These are phyloP conservation scores for Phaeodactylum tricornutum DNA, from an alignment of 108 stramenopile genomes.

Conservation along the genomic window DNA sequence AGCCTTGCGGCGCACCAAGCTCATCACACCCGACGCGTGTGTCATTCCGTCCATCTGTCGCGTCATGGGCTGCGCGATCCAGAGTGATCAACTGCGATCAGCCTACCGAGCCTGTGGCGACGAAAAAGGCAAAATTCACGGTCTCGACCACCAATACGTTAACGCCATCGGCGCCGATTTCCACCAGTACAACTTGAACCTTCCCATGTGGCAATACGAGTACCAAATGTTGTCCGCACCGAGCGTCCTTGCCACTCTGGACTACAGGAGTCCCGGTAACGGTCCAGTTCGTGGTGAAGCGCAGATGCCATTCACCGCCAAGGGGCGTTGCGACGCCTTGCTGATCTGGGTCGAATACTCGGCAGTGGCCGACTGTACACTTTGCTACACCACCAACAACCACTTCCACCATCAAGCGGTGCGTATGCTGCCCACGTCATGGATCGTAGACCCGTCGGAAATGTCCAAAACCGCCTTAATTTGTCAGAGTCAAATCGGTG, in stretches of 20 bases:
- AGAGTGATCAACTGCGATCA: constrained; percentile 28
- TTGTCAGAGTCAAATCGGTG: no score
- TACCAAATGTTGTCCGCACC: constrained; percentile 31
- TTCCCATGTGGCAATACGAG: constrained; percentile 61
- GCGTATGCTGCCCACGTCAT: constrained; percentile 17
- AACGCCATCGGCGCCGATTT: constrained; percentile 35
- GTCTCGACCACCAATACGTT: constrained; percentile 43
- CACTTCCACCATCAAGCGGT: constrained; percentile 14
- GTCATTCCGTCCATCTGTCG: constrained; percentile 37
- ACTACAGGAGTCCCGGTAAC: constrained; percentile 19
- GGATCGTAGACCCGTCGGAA: no score
- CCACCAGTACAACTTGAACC: constrained; percentile 30
- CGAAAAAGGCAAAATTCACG: constrained; percentile 22
- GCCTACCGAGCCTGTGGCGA: constrained; percentile 40
- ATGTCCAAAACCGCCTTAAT: no score
- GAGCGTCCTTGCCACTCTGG: constrained; percentile 32
- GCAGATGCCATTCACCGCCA: background rate
- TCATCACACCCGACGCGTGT: constrained; percentile 24
- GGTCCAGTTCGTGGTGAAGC: background rate
- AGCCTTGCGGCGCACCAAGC: constrained; percentile 24
- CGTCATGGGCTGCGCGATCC: constrained; percentile 62
- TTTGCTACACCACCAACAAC: constrained; percentile 3
- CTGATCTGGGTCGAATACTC: constrained; percentile 45
- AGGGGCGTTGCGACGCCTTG: constrained; percentile 31
- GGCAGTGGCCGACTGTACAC: background rate